Base-by-base conservation (phyloP, 2,329 filamentous ascomycete genomes). In the Neopestalotiopsis sp. region DNA sequence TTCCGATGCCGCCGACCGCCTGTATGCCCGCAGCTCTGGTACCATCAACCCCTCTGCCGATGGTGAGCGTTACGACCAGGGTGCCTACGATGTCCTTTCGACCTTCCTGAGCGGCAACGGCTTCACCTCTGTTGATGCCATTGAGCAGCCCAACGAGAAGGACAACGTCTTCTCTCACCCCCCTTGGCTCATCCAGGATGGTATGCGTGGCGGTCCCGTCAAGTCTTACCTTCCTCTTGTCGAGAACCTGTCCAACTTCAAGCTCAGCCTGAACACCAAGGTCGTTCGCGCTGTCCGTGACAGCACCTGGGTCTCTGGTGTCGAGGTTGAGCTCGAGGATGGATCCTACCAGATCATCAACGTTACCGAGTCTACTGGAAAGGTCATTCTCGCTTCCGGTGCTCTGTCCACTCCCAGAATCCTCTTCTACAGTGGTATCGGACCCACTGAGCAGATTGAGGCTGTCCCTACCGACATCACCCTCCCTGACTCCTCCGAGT, bases 351-450 rank as follows among this genome's bases (percentile, higher is more conserved):
- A 86, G 49, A 85, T 84, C 49, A 81, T 89, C 70, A 85, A 85
- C 7, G 79, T 89, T 68, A 88, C 86, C 40, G 72, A 81, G 4
- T 78, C 78, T 34, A 84, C 81, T 30, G 88, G 88, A 38, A 84
- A 85, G 68, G 86, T 89, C 59, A 83, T 90, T 69, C 80, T 89
- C 32, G 83, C 87, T 32, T 83, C 85, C 14, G 88, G 88, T 69
- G 78, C 86, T n/a, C 86, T 89, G 70, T 87, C 86, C 6, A 86
- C 86, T 1, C 79, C 86, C 14, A 87, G 87, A 76, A 82, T 89
- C 61, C 83, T 89, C 17, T 86, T 88, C 81, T 83, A 87, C 74
- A 86, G 83, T 71, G 87, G 87, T 73, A 89, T 87, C 74, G 88
- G 86, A 13, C 85, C 84, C 63, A 79, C 77, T 87, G 76, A 81